Percentiles rank a stretch among this genome's conserved stretches.
Evolutionary conservation across 768 basidiomycete species (phyloP).

Genomic region (Mycena galopus): DNA sequence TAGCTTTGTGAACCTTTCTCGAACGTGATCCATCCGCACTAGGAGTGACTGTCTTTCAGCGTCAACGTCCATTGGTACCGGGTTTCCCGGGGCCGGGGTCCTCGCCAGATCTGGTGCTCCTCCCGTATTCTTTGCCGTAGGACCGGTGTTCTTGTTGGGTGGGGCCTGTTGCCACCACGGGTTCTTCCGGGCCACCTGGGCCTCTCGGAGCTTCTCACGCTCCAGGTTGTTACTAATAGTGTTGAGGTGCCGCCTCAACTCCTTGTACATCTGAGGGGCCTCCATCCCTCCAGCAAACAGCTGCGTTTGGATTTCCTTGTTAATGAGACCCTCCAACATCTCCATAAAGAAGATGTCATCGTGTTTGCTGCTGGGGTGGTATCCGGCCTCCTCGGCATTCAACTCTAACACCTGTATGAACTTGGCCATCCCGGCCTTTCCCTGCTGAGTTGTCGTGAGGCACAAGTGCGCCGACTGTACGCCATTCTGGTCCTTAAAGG

Average conservation of each 20-base stretch:
- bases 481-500: slow-evolving; percentile 1
- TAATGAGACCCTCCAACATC: background rate
- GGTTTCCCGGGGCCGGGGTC: too few species aligned
- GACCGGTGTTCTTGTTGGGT: too few species aligned
- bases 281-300: background rate
- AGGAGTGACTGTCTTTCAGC: too few species aligned
- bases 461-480: background rate
- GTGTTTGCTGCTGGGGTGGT: background rate
- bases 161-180: too few species aligned
- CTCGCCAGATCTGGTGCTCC: too few species aligned
- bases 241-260: background rate
- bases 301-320: background rate
- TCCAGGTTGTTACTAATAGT: too few species aligned
- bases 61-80: too few species aligned
- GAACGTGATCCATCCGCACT: too few species aligned
- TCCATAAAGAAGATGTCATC: background rate
- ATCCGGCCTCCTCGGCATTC: slow-evolving; percentile 11
- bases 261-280: background rate
- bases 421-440: background rate
- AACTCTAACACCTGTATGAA: slow-evolving; percentile 21
- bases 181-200: too few species aligned
- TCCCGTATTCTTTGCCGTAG: too few species aligned
- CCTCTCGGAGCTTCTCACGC: too few species aligned
- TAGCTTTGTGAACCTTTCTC: too few species aligned
- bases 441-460: slow-evolving; percentile 12